Conservation (phyloP, 352 stramenopile species). For the Pythium oligandrum region DNA sequence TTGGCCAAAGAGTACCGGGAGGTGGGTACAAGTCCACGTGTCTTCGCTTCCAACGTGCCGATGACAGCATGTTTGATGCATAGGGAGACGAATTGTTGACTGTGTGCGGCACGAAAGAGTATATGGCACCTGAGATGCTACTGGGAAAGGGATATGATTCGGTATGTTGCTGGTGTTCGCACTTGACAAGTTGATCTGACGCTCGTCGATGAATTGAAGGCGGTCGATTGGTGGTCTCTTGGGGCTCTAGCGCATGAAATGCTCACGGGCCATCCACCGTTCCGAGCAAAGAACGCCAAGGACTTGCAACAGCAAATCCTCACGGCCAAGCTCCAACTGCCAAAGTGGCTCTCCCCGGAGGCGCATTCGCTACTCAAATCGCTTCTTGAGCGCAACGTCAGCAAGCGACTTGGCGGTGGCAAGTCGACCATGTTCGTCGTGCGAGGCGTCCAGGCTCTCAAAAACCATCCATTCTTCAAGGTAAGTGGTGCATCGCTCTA, state of each 20-base stretch:
- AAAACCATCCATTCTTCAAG: slow-evolving; percentile 94
- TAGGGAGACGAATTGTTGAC: slow-evolving; percentile 66
- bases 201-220: slow-evolving; percentile 20
- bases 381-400: slow-evolving; percentile 95
- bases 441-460: slow-evolving; percentile 93
- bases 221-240: slow-evolving; percentile 84
- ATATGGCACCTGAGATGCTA: slow-evolving; percentile 86
- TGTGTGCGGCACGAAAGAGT: slow-evolving; percentile 81
- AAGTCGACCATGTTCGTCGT: slow-evolving; percentile 98
- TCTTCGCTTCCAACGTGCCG: no score
- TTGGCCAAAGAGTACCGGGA: slow-evolving; percentile 72
- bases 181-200: not conserved
- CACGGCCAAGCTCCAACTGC: slow-evolving; percentile 67
- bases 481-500: slow-evolving; percentile 17
- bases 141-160: slow-evolving; percentile 77
- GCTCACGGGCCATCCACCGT: slow-evolving; percentile 68
- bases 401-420: slow-evolving; percentile 90
- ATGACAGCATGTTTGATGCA: not conserved
- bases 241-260: slow-evolving; percentile 79
- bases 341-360: slow-evolving; percentile 76
- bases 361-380: slow-evolving; percentile 94
- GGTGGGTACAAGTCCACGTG: slow-evolving; percentile 7
- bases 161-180: slow-evolving; percentile 21
- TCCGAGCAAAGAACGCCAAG: slow-evolving; percentile 63
- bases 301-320: slow-evolving; percentile 78